Evolutionary conservation across 2,329 filamentous ascomycete species (phyloP).

Genomic region (Nectriaceae sp.): DNA sequence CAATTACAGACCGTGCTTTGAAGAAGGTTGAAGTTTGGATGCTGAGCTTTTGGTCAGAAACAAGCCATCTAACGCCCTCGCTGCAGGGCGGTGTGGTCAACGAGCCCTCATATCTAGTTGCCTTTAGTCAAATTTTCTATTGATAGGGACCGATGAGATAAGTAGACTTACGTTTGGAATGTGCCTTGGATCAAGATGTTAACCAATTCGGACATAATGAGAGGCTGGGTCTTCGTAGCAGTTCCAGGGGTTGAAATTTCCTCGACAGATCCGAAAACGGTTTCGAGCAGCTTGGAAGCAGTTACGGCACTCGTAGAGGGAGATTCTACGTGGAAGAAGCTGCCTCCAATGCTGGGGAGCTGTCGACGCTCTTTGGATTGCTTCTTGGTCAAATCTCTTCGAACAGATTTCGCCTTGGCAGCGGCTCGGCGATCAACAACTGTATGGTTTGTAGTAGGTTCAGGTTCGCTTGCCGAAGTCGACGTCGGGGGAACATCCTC

Average conservation of each 20-base stretch:
- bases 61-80: constrained; percentile 56
- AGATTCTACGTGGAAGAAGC: constrained; percentile 1
- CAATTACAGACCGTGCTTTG: constrained; percentile 52
- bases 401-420: background rate
- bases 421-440: background rate
- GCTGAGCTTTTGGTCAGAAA: constrained; percentile 49
- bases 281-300: constrained; percentile 33
- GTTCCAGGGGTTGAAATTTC: constrained; percentile 42
- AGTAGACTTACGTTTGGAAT: constrained; percentile 27
- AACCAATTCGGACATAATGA: constrained; percentile 42
- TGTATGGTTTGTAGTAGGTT: constrained; percentile 1
- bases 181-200: constrained; percentile 34
- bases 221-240: constrained; percentile 34
- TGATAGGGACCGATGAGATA: background rate
- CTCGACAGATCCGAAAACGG: constrained; percentile 40
- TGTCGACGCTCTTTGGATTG: background rate
- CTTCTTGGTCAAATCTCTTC: background rate
- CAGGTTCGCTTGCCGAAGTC: background rate
- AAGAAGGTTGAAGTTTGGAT: constrained; percentile 52
- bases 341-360: background rate
- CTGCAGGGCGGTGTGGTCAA: constrained; percentile 65
- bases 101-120: constrained; percentile 52
- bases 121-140: constrained; percentile 7
- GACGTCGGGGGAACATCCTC: constrained; percentile 6
- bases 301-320: constrained; percentile 6